phyloP scores from a whole-genome alignment of 805 yeast genomes.

The Candida quercuum region DNA sequence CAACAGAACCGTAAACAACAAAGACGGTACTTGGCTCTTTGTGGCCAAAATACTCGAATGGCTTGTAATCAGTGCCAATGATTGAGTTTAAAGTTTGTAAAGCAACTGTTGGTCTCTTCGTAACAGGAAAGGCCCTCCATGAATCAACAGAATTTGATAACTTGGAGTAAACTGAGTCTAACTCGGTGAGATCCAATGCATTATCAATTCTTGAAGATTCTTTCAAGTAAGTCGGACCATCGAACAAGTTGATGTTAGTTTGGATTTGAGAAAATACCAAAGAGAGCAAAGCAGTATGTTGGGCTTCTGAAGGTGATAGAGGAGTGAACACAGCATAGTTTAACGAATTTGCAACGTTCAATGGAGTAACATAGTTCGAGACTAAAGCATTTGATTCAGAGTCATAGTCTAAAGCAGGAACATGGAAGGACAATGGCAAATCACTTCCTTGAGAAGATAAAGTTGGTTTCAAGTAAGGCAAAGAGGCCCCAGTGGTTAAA shows the following conservation, averaged over 20 bases:
- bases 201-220: conserved; percentile 36
- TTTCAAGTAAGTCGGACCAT: conserved; percentile 64
- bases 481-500: conserved; percentile 61
- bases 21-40: conserved; percentile 64
- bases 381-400: conserved; percentile 43
- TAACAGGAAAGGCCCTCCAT: conserved; percentile 23
- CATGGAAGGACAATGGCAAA: conserved; percentile 63
- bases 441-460: conserved; percentile 29
- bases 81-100: conserved; percentile 45
- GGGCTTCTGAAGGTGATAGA: conserved; percentile 54
- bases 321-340: conserved; percentile 70
- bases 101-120: conserved; percentile 39
- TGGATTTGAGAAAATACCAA: conserved; percentile 51
- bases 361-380: conserved; percentile 58
- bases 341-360: conserved; percentile 56
- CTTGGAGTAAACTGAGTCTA: conserved; percentile 33
- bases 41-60: conserved; percentile 69
- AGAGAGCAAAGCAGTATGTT: conserved; percentile 60
- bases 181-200: conserved; percentile 34
- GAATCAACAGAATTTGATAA: conserved; percentile 28
- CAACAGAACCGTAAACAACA: conserved; percentile 74
- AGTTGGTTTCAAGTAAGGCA: conserved; percentile 62
- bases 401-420: conserved; percentile 75
- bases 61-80: conserved; percentile 48
- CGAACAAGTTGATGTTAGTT: conserved; percentile 68